phyloP scores from a whole-genome alignment of 441 rosid species.

The Aquilaria agallochum region DNA sequence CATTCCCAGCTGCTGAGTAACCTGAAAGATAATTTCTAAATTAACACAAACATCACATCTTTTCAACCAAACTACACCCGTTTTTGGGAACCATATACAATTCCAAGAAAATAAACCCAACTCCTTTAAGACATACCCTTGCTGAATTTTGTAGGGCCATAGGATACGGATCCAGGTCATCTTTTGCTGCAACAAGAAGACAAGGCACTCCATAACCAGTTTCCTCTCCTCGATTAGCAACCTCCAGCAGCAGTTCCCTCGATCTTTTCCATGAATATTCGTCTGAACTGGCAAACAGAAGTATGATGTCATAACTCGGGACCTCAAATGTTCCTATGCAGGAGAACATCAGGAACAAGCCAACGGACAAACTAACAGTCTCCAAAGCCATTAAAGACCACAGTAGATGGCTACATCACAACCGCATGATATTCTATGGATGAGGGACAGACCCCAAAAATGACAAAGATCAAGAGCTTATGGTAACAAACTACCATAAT shows the following conservation, averaged over 20 bases:
- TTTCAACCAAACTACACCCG: background rate
- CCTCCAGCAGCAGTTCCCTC: slow-evolving; percentile 60
- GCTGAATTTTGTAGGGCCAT: slow-evolving; percentile 63
- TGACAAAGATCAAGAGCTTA: background rate
- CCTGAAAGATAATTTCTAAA: slow-evolving; percentile 29
- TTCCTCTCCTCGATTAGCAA: slow-evolving; percentile 60
- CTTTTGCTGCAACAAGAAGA: slow-evolving; percentile 70
- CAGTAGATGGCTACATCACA: too few relatives aligned
- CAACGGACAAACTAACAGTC: background rate
- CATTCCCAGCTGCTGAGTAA: slow-evolving; percentile 62
- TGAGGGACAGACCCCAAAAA: background rate
- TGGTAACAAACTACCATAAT: background rate
- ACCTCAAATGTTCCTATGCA: too few relatives aligned
- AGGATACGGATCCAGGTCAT: slow-evolving; percentile 59
- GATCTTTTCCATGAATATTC: slow-evolving; percentile 70
- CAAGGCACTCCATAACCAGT: slow-evolving; percentile 61
- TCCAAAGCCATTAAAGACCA: background rate
- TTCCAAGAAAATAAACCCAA: background rate
- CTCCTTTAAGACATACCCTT: slow-evolving; percentile 33
- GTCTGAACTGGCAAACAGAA: slow-evolving; percentile 47
- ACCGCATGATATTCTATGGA: background rate
- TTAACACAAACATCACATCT: background rate
- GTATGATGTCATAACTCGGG: slow-evolving; percentile 10
- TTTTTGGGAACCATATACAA: background rate
- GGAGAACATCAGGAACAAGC: too few relatives aligned